Evolutionary conservation across 208 protist species (phyloP), one percentile per base, ranked within the genome.

Genomic region (Trypanosoma melophagium): DNA sequence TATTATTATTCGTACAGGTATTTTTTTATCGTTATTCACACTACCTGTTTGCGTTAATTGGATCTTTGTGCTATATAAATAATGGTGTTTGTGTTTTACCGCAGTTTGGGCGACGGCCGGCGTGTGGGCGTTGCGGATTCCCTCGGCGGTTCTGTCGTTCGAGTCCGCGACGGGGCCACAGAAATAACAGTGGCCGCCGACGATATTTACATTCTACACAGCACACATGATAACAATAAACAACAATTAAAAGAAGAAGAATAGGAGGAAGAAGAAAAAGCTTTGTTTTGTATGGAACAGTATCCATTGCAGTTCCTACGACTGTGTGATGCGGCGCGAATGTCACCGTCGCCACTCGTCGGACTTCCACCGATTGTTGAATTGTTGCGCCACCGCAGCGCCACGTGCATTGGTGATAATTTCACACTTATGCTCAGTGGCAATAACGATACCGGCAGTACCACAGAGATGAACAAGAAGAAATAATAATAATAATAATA

Each of bases 61-160:
- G 3, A 55, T 55, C 16, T 47, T 10, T 47, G 7, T 42, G 19
- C 25, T 16, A n/a, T 14, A 10, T 45, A 52, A 40, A 60, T 72
- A 40, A 60, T 72, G 66, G 7, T 47, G 42, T 17, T 45, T 63
- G 60, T 69, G 22, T 75, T 75, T 56, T 75, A 75, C 55, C 70
- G 70, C 10, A 75, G 70, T 47, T 31, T 69, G 21, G 63, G 54
- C 44, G 62, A 69, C 14, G 70, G 70, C 16, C 69, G 70, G 70
- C 70, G 70, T 58, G 56, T 75, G 5, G 70, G 70, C 16, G 5
- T 63, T 44, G 24, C 62, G 25, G 62, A 69, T 13, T 66, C 56
- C 0, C 14, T 69, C 8, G 51, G 62, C 10, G 57, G 51, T 3
- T 17, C 24, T 16, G 56, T 52, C 10, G 52, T 69, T 12, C 16